Percentiles rank a stretch among this genome's conserved stretches.
These are phyloP conservation scores for Proteromonas lacertae DNA, from an alignment of 352 stramenopile species.

Conservation along the genomic window DNA sequence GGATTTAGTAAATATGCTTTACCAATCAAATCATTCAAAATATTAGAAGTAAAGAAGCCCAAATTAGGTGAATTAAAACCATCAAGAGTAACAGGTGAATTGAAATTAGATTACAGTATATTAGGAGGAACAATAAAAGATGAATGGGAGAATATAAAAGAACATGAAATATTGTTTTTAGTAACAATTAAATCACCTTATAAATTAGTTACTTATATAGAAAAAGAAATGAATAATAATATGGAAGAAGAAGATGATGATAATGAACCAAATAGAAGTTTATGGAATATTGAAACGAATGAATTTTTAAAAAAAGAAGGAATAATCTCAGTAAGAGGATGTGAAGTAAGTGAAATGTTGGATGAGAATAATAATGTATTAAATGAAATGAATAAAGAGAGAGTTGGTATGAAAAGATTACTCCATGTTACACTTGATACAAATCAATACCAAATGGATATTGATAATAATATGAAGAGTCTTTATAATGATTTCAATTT, in stretches of 20 bases:
- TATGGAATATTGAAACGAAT: not conserved
- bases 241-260: not conserved
- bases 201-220: no score
- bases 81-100: constrained; percentile 30
- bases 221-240: constrained; percentile 1
- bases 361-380: constrained; percentile 38
- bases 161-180: constrained; percentile 72
- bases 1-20: constrained; percentile 15
- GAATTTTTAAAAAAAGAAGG: not conserved
- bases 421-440: constrained; percentile 54
- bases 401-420: constrained; percentile 23
- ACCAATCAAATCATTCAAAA: constrained; percentile 15
- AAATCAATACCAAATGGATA: constrained; percentile 61
- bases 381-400: constrained; percentile 20
- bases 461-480: constrained; percentile 13
- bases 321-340: constrained; percentile 21
- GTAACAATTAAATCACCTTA: constrained; percentile 32
- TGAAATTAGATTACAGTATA: constrained; percentile 37
- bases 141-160: constrained; percentile 52
- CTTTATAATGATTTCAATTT: constrained; percentile 53
- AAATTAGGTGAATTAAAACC: constrained; percentile 39
- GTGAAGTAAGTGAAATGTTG: constrained; percentile 33
- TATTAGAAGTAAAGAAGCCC: constrained; percentile 36
- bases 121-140: constrained; percentile 13
- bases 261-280: constrained; percentile 2